Evolutionary conservation across 129 eudicot genomes (phyloP), one percentile per base, ranked within the genome.

Genomic region (Heracleum sosnowskyi): DNA sequence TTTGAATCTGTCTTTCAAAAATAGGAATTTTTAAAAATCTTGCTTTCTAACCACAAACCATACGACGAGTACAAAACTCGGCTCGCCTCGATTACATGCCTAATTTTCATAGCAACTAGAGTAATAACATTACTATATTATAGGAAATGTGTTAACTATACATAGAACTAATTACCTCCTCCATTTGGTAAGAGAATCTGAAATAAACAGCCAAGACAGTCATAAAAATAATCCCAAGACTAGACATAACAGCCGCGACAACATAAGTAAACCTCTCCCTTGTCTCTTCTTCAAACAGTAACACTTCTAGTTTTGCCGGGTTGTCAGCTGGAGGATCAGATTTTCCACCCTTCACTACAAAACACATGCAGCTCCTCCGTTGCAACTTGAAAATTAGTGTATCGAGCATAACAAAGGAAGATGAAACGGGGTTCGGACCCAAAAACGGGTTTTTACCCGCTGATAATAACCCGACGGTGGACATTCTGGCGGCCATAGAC

Each of bases 141-240:
- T n/a, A 57, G 5, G 64, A 57, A 53, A 24, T 53, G 63, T 29
- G 29, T 28, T 15, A 69, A 11, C 41, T 22, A 29, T 29, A 64
- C 18, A 57, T 7, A 60, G 12, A 60, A 28, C 12, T 0, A 57
- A 60, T 60, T 60, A 60, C 68, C 68, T 89, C 97, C 94, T 90
- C 97, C 99, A 96, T 88, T 86, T 92, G 99, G 95, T 91, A 96
- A 29, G 90, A 83, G 75, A 96, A 96, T 2, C 97, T 84, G 40
- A 87, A 96, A 77, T 92, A 96, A 77, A 96, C 97, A 47, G 99
- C 92, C 88, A 96, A 77, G 64, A 96, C 75, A 12, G 99, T 96
- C 95, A 96, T 71, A n/a, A 95, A 90, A 73, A 94, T 92, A 44
- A 96, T 83, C 22, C 99, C 99, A 22, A 92, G 82, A 66, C 89